Evolutionary conservation across 176 grass and related monocot species (phyloP), one percentile per base, ranked within the genome.

Genomic region (Avena sativa): DNA sequence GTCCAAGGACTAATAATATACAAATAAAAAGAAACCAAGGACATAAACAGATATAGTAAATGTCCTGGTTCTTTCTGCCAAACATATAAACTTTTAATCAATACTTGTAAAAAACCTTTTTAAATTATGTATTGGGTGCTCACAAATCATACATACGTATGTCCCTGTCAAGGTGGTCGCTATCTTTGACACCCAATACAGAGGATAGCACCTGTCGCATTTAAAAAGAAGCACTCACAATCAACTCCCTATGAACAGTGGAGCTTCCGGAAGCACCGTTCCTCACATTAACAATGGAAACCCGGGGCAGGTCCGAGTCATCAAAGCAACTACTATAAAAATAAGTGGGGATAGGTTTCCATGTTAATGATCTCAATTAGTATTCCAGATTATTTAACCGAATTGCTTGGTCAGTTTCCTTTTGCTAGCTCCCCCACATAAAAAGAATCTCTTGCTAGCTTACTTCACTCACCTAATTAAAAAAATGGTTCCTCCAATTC

Each of bases 321-420:
- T 63, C 77, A 47, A 67, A 81, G 76, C 16, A 81, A 75, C 38
- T 75, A 6, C 36, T 6, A 43, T 43, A 50, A 52, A 52, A 59
- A 43, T 52, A 77, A 71, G 77, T 85, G 20, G 77, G 70, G 65
- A 44, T 64, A 77, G 90, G 71, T 81, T 70, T 23, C 49, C 71
- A 77, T 25, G 53, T 71, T 71, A 71, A 48, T 62, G 68, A 16
- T 25, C 78, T 81, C 77, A 91, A 85, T 91, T 34, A 28, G 28
- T 38, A 78, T 71, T 77, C n/a, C 11, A 12, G 2, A 20, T 58
- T 50, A 5, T 81, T 85, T 9, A 51, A 28, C 14, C 46, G 69
- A 74, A 32, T 77, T 82, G 50, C 40, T 74, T 16, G 69, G 71
- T 61, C 82, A 55, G 46, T 63, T 62, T 75, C 44, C 17, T 1